Evolutionary conservation across 2,329 filamentous ascomycete species (phyloP).

Genomic region (Blumeriella jaapii): DNA sequence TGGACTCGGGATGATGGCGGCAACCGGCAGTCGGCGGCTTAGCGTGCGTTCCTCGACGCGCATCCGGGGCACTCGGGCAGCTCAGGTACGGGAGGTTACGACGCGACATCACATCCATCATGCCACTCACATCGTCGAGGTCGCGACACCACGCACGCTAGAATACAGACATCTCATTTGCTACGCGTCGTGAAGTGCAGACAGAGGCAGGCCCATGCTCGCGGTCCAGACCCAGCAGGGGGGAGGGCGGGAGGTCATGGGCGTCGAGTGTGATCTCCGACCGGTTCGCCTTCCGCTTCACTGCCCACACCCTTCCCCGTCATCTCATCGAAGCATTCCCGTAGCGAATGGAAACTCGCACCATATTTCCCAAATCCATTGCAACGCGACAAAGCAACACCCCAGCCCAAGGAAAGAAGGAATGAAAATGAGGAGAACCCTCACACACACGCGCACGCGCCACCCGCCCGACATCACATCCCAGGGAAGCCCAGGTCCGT

Average conservation of each 20-base stretch:
- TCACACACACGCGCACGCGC: background rate
- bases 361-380: constrained; percentile 17
- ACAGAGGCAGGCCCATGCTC: constrained; percentile 19
- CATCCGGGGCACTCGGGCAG: too few species aligned
- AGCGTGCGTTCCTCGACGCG: too few species aligned
- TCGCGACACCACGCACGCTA: too few species aligned
- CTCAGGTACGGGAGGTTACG: too few species aligned
- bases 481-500: constrained; percentile 7
- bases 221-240: constrained; percentile 13
- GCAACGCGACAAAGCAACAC: constrained; percentile 21
- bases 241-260: constrained; percentile 18
- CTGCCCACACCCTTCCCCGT: constrained; percentile 20
- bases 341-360: constrained; percentile 18
- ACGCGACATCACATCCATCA: background rate
- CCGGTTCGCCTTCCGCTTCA: constrained; percentile 17
- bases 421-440: constrained; percentile 12
- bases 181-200: constrained; percentile 17
- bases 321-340: constrained; percentile 20
- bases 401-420: constrained; percentile 25
- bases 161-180: constrained; percentile 26
- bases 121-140: too few species aligned
- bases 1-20: too few species aligned
- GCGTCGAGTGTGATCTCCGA: constrained; percentile 19
- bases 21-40: too few species aligned
- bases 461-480: constrained; percentile 8